Percentiles rank a stretch among this genome's conserved stretches.
Conservation (phyloP, 805 yeast species). For the Metschnikowia colocasiae region DNA sequence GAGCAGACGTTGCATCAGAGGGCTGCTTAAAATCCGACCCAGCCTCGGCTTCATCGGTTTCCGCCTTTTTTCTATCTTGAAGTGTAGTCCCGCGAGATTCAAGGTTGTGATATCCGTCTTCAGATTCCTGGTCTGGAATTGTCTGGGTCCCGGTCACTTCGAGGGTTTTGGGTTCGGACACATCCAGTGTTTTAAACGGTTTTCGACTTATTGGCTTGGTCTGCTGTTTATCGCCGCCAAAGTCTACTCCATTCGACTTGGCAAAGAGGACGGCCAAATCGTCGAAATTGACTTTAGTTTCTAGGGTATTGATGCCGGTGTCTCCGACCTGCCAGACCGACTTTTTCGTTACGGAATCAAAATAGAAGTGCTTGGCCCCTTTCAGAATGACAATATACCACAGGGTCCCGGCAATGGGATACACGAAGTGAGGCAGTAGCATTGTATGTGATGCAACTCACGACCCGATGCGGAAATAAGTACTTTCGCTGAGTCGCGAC, state of each 20-base stretch:
- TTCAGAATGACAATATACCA: constrained; percentile 33
- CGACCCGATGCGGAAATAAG: constrained; percentile 3
- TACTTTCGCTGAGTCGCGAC: neutral
- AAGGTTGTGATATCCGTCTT: neutral
- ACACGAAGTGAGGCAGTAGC: constrained; percentile 14
- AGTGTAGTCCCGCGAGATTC: neutral
- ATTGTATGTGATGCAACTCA: neutral
- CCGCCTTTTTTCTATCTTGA: neutral
- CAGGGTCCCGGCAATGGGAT: constrained; percentile 11
- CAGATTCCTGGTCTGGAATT: neutral
- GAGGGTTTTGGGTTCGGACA: neutral
- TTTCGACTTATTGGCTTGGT: neutral
- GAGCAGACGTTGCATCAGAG: neutral
- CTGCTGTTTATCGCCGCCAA: neutral
- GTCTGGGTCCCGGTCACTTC: neutral
- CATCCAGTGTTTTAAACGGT: neutral
- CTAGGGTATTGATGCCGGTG: constrained; percentile 18
- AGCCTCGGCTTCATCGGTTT: neutral
- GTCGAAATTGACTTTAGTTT: constrained; percentile 26
- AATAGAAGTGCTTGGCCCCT: constrained; percentile 30
- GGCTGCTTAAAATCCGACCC: neutral
- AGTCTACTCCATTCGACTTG: constrained; percentile 21
- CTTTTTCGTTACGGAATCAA: constrained; percentile 15
- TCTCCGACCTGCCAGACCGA: constrained; percentile 37
- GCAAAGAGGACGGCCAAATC: constrained; percentile 29